Evolutionary conservation across 2,329 filamentous ascomycete species (phyloP).

Genomic region (Fusarium napiforme): DNA sequence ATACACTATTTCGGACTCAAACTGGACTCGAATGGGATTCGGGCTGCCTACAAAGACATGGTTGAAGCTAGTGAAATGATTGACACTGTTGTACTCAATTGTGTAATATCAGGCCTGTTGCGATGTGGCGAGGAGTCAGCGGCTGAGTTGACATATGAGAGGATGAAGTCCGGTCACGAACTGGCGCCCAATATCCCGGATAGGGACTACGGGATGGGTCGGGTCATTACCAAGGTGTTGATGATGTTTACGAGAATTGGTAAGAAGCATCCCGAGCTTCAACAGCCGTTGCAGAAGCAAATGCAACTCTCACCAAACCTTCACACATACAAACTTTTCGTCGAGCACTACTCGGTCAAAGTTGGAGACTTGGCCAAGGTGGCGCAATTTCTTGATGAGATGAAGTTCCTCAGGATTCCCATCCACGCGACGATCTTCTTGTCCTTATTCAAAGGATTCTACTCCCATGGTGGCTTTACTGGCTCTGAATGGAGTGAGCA

Average conservation of each 20-base stretch:
- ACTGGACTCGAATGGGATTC: conserved; percentile 77
- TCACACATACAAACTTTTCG: conserved; percentile 81
- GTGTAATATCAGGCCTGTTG: conserved; percentile 82
- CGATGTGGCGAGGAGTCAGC: conserved; percentile 78
- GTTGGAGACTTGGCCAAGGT: conserved; percentile 79
- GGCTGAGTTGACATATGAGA: conserved; percentile 82
- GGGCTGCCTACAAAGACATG: conserved; percentile 82
- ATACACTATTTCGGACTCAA: conserved; percentile 87
- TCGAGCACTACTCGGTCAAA: conserved; percentile 76
- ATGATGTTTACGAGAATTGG: conserved; percentile 67
- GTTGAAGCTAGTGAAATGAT: conserved; percentile 88
- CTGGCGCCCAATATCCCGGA: conserved; percentile 54
- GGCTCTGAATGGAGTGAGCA: conserved; percentile 77
- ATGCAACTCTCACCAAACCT: conserved; percentile 78
- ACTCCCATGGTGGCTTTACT: conserved; percentile 71
- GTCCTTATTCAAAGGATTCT: conserved; percentile 85
- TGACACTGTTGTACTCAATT: conserved; percentile 87
- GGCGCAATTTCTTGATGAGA: conserved; percentile 79
- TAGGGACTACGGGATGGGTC: conserved; percentile 59
- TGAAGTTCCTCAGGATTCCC: conserved; percentile 75
- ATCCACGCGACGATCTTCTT: conserved; percentile 83
- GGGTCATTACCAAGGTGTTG: conserved; percentile 65
- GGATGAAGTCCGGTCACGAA: conserved; percentile 77
- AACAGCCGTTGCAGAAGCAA: conserved; percentile 65
- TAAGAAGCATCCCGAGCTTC: conserved; percentile 66